Evolutionary conservation across 768 basidiomycete genomes (phyloP), one percentile per base, ranked within the genome.

Genomic region (Terana coerulea): DNA sequence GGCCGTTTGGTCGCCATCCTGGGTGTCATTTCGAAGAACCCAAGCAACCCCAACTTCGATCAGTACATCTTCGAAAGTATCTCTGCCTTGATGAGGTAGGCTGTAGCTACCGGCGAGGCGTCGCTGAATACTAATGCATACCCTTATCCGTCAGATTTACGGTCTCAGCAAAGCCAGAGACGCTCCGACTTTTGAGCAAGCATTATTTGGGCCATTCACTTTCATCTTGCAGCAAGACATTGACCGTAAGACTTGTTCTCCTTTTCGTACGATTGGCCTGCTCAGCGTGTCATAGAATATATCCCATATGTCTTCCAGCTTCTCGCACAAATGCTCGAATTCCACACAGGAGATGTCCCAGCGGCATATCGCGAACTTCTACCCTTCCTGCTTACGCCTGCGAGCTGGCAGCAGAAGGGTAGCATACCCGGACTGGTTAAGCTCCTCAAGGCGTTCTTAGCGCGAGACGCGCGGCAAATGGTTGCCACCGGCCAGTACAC

Each of bases 231-330:
- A 92, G 61, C 84, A 94, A 58, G 95, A 99, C 59, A 92, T 98
- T 34, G 87, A 94, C 55, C 93, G 94, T 95, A 62, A 59, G 85
- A 67, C 12, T 25, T 28, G 49, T 1, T 11, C 4, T 21, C 34
- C 5, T 42, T 31, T 19, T 9, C 40, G 29, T 40, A 22, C 17
- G 29, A 41, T 14, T 50, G 28, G 12, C 36, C 46, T 43, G 9
- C 45, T 46, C 11, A 11, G 42, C 19, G 34, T 26, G 11, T 29
- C 34, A 3, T 67, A 94, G 95, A 98, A 72, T 98, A 97, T 64
- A 86, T 98, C 41, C 95, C 97, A 3, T 99, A 97, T 65, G 88
- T 90, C 49, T 98, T 98, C 77, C 97, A 99, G 64, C 80, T 99
- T 58, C 82, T 98, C 39, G 88, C 94, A 0, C 97, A 98, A 63